phyloP scores from a whole-genome alignment of 2,329 filamentous ascomycete genomes.

The Ophiostoma ulmi region DNA sequence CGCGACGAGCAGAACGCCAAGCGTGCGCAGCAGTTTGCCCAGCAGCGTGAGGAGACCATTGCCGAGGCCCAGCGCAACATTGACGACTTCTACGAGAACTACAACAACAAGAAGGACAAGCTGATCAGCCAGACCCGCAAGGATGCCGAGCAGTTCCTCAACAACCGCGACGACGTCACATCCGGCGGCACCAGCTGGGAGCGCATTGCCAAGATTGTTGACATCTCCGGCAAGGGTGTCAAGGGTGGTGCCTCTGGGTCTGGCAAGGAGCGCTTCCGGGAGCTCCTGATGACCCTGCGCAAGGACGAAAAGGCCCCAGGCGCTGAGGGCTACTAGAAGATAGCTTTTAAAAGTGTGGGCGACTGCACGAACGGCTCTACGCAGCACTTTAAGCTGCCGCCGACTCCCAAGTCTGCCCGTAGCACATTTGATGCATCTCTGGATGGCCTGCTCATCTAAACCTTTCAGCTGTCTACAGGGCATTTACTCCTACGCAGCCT shows the following conservation, averaged over 20 bases:
- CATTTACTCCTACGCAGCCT: neutral
- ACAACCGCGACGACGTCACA: constrained; percentile 82
- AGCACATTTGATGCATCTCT: neutral
- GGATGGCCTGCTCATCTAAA: constrained; percentile 10
- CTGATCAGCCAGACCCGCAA: constrained; percentile 77
- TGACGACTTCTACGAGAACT: constrained; percentile 99
- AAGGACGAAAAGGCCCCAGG: constrained; percentile 86
- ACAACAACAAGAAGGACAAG: constrained; percentile 98
- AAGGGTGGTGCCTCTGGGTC: constrained; percentile 83
- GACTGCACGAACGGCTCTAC: constrained; percentile 9
- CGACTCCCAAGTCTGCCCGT: neutral
- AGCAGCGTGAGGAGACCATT: constrained; percentile 78
- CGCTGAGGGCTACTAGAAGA: constrained; percentile 55
- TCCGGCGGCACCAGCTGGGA: constrained; percentile 98
- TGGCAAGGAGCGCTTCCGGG: constrained; percentile 93
- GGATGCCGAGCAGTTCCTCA: constrained; percentile 90
- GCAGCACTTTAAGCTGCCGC: constrained; percentile 17
- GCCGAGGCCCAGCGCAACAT: constrained; percentile 89
- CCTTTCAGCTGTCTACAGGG: neutral
- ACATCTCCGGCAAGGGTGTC: constrained; percentile 86
- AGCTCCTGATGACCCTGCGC: constrained; percentile 76
- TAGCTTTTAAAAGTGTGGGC: constrained; percentile 23
- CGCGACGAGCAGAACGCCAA: constrained; percentile 77
- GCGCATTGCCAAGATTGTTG: constrained; percentile 94
- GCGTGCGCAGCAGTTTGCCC: constrained; percentile 75